A percentile compares a stretch with the other conserved stretches of the same genome.
phyloP scores from a whole-genome alignment of 106 monocot species.

The Posidonia australis region DNA sequence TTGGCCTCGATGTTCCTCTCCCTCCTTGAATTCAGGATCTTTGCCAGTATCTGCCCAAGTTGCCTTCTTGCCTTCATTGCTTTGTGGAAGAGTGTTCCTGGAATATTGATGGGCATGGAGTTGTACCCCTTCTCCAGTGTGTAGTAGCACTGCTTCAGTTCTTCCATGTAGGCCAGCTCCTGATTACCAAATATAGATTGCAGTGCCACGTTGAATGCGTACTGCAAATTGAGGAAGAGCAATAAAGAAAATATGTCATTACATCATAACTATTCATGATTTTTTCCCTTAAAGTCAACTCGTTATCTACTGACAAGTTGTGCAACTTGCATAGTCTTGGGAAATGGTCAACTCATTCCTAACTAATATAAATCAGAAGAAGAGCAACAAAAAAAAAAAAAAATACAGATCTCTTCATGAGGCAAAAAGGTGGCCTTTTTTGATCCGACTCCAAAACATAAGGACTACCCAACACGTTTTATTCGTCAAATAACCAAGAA shows the following conservation, averaged over 20 bases:
- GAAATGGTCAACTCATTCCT: no score
- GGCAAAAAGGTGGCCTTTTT: no score
- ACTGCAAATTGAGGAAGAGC: no score
- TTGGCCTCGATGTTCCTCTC: conserved; percentile 11
- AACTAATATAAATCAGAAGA: neutral
- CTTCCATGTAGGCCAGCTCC: conserved; percentile 6
- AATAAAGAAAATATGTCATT: no score
- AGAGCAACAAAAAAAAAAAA: no score
- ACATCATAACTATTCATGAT: no score
- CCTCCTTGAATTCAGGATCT: conserved; percentile 43
- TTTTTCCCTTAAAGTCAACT: no score
- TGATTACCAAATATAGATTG: conserved; percentile 3
- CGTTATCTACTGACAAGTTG: neutral
- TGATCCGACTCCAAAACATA: no score
- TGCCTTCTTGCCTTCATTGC: conserved; percentile 68
- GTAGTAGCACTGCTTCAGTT: conserved; percentile 17
- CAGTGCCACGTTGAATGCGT: conserved; percentile 9
- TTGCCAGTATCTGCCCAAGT: conserved; percentile 36
- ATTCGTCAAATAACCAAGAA: no score
- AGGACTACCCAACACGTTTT: no score
- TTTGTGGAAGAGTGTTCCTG: conserved; percentile 81
- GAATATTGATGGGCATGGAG: conserved; percentile 88
- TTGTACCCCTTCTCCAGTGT: conserved; percentile 89
- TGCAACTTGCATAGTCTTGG: no score
- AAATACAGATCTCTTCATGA: no score